These are phyloP conservation scores for Plantago major DNA, from an alignment of 257 asterid genomes.

Conservation along the genomic window DNA sequence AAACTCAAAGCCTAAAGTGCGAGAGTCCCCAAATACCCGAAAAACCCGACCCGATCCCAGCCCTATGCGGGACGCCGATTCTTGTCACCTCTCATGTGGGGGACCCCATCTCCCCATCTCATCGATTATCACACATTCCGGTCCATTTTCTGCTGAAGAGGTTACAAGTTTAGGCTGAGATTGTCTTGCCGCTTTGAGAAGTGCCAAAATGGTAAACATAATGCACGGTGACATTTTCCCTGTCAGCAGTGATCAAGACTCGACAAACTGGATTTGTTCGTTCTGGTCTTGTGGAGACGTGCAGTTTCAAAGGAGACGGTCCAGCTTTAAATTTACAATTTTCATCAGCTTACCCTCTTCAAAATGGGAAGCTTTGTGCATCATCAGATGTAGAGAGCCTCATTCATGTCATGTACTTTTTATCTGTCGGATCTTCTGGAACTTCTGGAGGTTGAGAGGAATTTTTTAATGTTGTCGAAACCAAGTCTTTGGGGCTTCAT, in stretches of 20 bases:
- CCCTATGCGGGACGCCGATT: no score
- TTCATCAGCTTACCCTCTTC: conserved; percentile 67
- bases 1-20: conserved; percentile 60
- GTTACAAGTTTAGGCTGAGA: no score
- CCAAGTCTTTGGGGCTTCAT: not conserved
- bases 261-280: conserved; percentile 27
- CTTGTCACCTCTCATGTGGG: no score
- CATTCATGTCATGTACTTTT: conserved; percentile 47
- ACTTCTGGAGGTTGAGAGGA: conserved; percentile 32
- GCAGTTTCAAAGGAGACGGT: conserved; percentile 76
- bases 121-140: no score
- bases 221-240: conserved; percentile 80
- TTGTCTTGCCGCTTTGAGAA: no score
- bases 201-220: conserved; percentile 55
- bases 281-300: conserved; percentile 70
- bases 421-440: conserved; percentile 66
- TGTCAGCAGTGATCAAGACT: conserved; percentile 23
- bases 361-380: conserved; percentile 75
- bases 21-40: conserved; percentile 58
- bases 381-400: no score
- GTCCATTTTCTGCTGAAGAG: no score
- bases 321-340: conserved; percentile 59
- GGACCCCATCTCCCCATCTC: no score
- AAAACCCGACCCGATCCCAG: conserved; percentile 32
- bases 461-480: conserved; percentile 32